These are phyloP conservation scores for Shiraia bambusicola DNA, from an alignment of 2,329 filamentous ascomycete genomes.

Conservation along the genomic window DNA sequence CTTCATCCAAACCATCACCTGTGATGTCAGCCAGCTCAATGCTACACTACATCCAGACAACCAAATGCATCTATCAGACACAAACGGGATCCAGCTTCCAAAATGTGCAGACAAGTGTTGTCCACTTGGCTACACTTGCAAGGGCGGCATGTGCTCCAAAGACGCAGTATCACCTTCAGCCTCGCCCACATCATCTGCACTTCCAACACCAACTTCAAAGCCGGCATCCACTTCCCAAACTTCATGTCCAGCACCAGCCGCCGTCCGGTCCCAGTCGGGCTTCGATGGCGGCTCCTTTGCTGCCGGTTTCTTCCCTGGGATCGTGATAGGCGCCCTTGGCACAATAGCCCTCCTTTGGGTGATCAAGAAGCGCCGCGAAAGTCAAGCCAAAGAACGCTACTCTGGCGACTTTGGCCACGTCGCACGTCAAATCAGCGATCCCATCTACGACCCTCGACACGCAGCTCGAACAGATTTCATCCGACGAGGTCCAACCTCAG, in stretches of 20 bases:
- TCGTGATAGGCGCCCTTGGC: constrained; percentile 38
- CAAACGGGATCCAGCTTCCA: constrained; percentile 55
- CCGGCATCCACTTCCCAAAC: constrained; percentile 37
- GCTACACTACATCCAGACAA: constrained; percentile 57
- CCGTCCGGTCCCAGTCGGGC: constrained; percentile 17
- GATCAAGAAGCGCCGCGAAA: constrained; percentile 38
- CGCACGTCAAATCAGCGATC: constrained; percentile 41
- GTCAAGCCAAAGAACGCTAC: constrained; percentile 32
- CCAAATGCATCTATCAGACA: constrained; percentile 66
- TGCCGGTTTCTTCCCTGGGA: constrained; percentile 42
- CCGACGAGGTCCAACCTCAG: constrained; percentile 31
- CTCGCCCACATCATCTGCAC: constrained; percentile 15
- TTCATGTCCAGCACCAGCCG: constrained; percentile 20
- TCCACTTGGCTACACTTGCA: constrained; percentile 70
- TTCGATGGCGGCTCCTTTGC: constrained; percentile 42
- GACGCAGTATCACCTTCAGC: constrained; percentile 42
- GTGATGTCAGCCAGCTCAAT: constrained; percentile 64
- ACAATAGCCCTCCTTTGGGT: constrained; percentile 37
- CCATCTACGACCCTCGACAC: constrained; percentile 42
- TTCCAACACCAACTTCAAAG: constrained; percentile 30
- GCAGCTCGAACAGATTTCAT: constrained; percentile 43
- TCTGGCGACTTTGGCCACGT: constrained; percentile 44
- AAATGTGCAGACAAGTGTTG: constrained; percentile 66
- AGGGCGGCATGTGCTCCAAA: constrained; percentile 53
- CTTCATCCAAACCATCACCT: constrained; percentile 65